Conservation (phyloP, 352 stramenopile species). For the Globisporangium mamillatum region DNA sequence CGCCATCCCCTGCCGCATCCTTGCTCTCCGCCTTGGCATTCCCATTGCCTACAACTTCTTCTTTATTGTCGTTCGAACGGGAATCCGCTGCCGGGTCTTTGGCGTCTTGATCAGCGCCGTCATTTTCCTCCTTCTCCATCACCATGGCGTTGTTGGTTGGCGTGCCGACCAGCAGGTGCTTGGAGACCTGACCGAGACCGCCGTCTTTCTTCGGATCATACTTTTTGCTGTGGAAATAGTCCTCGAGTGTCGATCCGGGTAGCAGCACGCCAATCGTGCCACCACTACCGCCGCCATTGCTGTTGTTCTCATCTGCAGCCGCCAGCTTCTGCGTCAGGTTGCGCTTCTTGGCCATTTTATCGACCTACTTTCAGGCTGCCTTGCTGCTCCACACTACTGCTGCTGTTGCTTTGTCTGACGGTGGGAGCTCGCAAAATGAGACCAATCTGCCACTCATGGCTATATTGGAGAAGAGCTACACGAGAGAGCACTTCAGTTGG, state of each 20-base stretch:
- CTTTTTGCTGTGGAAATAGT: slow-evolving; percentile 42
- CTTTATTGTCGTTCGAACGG: slow-evolving; percentile 10
- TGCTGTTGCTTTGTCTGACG: not conserved
- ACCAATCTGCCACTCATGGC: not conserved
- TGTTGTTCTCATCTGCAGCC: slow-evolving; percentile 23
- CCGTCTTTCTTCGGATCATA: slow-evolving; percentile 15
- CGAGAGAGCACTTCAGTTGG: not conserved
- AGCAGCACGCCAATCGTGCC: not conserved
- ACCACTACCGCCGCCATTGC: not conserved
- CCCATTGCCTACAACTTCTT: not conserved
- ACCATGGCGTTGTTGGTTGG: slow-evolving; percentile 51
- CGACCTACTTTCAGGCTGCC: not conserved
- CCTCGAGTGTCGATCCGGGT: slow-evolving; percentile 31
- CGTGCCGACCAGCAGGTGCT: slow-evolving; percentile 54
- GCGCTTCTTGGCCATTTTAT: slow-evolving; percentile 26
- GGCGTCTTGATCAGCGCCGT: not conserved
- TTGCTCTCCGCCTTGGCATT: not conserved
- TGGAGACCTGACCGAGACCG: slow-evolving; percentile 27
- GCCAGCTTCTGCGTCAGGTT: slow-evolving; percentile 20
- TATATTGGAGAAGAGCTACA: not conserved
- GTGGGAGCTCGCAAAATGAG: not conserved
- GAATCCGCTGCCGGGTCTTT: not conserved
- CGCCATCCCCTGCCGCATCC: not conserved
- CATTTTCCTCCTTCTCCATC: slow-evolving; percentile 29
- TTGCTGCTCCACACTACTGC: not conserved